Base-by-base conservation (phyloP, 352 stramenopile genomes). In the Lagenidium sp. region DNA sequence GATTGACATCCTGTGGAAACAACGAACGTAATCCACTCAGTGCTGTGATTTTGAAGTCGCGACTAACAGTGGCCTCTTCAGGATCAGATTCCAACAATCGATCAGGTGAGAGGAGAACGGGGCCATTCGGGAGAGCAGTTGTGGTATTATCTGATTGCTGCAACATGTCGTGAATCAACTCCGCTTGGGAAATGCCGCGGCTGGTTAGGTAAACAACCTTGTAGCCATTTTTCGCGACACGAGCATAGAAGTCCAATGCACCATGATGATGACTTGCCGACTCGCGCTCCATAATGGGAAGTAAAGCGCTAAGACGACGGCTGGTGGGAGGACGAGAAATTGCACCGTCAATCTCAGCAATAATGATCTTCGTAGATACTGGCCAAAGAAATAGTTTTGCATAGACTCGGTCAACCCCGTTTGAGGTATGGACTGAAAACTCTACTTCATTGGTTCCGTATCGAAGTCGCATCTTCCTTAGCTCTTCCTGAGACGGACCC, bases 301-400 rank as follows among this genome's bases (percentile, higher is more conserved):
- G 26, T 3, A 74, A 34, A 1, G 31, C 36, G 7, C 48, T 59
- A 23, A 69, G 55, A 34, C 58, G 49, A 25, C 75, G 54, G 0
- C 54, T 65, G 2, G 61, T 63, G 5, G 61, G 57, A 8, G 46
- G 53, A 21, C 64, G 66, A 1, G 69, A 72, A 52, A 93, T 82
- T 0, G 80, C 80, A 18, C 79, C 77, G 50, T 95, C 83, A 26
- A 94, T 71, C 31, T 95, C 79, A 4, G 66, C 76, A 30, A 94
- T 77, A 2, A 95, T 74, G 32, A 95, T 60, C 44, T 87, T 87
- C 19, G 72, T 54, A 1, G 70, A 72, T 5, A 78, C 59, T 25
- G 69, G 65, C 78, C 77, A 95, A 25, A 92, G 37, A 44, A 76
- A 93, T 26, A 92, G 20, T 24, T 73, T 79, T 16, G 76, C 63